A percentile compares a stretch with the other conserved stretches of the same genome.
phyloP scores from a whole-genome alignment of 169 alveolate genomes.

The Plasmodium cynomolgi region DNA sequence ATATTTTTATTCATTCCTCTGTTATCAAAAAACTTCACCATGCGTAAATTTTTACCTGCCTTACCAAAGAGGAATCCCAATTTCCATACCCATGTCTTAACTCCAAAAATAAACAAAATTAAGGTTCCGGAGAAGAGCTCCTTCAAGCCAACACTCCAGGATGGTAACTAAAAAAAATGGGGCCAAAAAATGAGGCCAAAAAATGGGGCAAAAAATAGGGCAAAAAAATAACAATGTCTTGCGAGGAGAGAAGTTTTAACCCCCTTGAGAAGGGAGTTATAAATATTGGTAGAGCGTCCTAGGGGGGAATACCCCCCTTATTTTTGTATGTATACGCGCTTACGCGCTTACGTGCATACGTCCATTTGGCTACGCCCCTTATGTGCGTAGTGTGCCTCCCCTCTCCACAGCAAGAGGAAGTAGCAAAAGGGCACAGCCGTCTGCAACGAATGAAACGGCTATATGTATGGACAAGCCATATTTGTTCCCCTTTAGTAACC shows the following conservation, averaged over 20 bases:
- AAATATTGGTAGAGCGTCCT: not conserved
- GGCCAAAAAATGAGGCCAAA: not conserved
- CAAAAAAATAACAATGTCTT: not conserved
- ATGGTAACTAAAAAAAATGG: slow-evolving; percentile 62
- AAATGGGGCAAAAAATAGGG: not conserved
- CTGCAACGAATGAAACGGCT: not conserved
- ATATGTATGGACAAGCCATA: not conserved
- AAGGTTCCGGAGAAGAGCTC: slow-evolving; percentile 15
- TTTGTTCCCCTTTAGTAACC: not conserved
- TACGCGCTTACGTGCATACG: not conserved
- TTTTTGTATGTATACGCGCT: not conserved
- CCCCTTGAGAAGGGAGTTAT: not conserved
- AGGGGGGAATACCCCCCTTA: not conserved
- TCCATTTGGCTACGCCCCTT: not conserved
- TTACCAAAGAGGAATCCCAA: slow-evolving; percentile 6
- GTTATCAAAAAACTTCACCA: not conserved
- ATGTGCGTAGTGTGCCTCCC: not conserved
- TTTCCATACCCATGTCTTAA: slow-evolving; percentile 55
- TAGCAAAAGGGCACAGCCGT: not conserved
- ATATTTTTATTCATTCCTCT: slow-evolving; percentile 12
- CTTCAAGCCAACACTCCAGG: slow-evolving; percentile 66
- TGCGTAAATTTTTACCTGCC: not conserved
- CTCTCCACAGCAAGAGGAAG: not conserved
- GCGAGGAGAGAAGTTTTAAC: not conserved
- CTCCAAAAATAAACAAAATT: slow-evolving; percentile 63